A percentile compares a stretch with the other conserved stretches of the same genome.
Conservation (phyloP, 331 rosid species). For the Acacia concinna region DNA sequence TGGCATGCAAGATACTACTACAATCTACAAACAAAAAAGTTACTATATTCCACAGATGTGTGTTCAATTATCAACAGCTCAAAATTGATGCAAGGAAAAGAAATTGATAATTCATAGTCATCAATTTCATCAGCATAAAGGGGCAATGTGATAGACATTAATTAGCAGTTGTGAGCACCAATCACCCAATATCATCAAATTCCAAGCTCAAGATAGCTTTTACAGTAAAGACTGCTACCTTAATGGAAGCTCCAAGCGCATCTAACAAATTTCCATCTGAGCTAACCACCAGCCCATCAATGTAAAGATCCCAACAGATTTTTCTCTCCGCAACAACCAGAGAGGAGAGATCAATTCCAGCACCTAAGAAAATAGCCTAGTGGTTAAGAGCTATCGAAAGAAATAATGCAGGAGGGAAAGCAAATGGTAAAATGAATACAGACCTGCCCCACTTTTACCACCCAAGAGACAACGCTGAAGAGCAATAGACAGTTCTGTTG, state of each 20-base stretch:
- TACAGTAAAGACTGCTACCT: constrained; percentile 46
- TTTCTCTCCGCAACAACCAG: constrained; percentile 72
- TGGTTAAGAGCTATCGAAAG: background rate
- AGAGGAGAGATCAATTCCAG: constrained; percentile 79
- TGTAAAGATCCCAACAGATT: constrained; percentile 89
- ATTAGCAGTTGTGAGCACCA: background rate
- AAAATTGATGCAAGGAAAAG: constrained; percentile 20
- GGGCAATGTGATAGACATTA: constrained; percentile 2
- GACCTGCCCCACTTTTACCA: constrained; percentile 87
- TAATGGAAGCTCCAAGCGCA: constrained; percentile 83
- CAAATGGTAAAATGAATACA: constrained; percentile 17
- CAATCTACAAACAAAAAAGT: background rate
- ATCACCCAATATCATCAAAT: background rate
- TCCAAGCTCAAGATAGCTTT: background rate
- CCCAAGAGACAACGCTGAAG: constrained; percentile 81
- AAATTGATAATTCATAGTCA: background rate
- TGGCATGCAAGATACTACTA: background rate
- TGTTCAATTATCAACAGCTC: background rate
- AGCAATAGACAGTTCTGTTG: constrained; percentile 72
- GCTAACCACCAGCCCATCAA: constrained; percentile 81
- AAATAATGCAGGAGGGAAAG: background rate
- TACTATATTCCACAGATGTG: background rate
- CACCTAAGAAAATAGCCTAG: constrained; percentile 46
- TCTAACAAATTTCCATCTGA: constrained; percentile 91
- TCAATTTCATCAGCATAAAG: background rate